Conservation (phyloP, 2,329 filamentous ascomycete species). For the Simplicillium aogashimaense region DNA sequence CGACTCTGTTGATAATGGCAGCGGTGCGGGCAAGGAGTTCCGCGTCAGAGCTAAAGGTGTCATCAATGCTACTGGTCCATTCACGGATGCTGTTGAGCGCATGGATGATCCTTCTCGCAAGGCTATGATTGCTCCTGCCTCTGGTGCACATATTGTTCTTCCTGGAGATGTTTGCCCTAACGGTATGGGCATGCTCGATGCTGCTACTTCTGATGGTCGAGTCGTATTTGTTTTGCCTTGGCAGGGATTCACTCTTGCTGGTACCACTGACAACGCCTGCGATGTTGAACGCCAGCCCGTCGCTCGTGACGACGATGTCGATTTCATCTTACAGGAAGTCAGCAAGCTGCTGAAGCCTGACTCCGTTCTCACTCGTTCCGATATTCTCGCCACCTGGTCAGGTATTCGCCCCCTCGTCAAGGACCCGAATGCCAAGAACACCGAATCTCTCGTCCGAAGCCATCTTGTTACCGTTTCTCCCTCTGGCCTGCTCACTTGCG, state of each 20-base stretch:
- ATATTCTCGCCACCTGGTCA: constrained; percentile 75
- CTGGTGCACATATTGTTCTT: constrained; percentile 74
- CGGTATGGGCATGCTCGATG: constrained; percentile 76
- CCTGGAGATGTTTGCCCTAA: constrained; percentile 70
- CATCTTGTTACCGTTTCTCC: constrained; percentile 68
- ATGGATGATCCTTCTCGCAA: constrained; percentile 62
- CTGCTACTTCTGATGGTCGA: constrained; percentile 72
- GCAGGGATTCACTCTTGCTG: constrained; percentile 79
- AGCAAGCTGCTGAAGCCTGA: constrained; percentile 67
- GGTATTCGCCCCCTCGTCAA: constrained; percentile 73
- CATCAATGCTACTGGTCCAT: constrained; percentile 77
- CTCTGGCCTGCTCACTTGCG: constrained; percentile 69
- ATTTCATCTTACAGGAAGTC: constrained; percentile 74
- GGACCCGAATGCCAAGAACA: constrained; percentile 73
- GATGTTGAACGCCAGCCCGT: constrained; percentile 59
- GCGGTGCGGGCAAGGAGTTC: constrained; percentile 46
- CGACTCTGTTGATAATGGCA: constrained; percentile 50
- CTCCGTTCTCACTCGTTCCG: constrained; percentile 62
- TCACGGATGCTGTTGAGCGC: constrained; percentile 70
- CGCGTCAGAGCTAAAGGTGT: constrained; percentile 68
- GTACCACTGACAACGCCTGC: constrained; percentile 70
- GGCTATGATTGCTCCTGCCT: constrained; percentile 70
- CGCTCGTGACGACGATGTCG: constrained; percentile 66
- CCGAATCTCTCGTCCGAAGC: constrained; percentile 73
- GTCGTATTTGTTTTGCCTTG: constrained; percentile 83